Evolutionary conservation across 495 filamentous ascomycete genomes (phyloP), one percentile per base, ranked within the genome.

Genomic region (Cairneyella variabilis): DNA sequence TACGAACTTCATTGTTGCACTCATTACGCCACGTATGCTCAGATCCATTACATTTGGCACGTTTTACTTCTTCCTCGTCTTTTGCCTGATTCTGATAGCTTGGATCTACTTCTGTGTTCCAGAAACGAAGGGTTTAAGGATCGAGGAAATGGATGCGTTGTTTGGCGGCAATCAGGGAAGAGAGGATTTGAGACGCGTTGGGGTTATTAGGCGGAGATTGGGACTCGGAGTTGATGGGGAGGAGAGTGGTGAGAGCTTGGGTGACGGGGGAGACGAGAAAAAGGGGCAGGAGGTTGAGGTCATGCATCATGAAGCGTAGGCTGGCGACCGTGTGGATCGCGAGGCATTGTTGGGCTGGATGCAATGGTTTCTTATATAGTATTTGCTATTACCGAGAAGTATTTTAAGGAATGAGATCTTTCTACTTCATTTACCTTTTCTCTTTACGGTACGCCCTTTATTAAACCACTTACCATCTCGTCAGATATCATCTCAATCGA

Each of bases 81-180:
- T 87, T 11, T 88, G 84, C 3, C 27, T 83, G 3, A 12, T 87
- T 9, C 76, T 75, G 17, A 75, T 74, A 0, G 10, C 76, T 1
- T 78, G 77, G 73, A 78, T 83, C 3, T 84, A 73, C 71, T 80
- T 86, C 63, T 75, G 75, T 32, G 71, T 88, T 2, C 84, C 83
- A 0, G 86, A 89, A 70, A 88, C 83, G 3, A 83, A 78, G 21
- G 80, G 82, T 41, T 77, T 80, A 20, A 69, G 75, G 16, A 69
- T 84, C 23, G 81, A 84, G 66, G 73, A 69, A 28, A 88, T 90
- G 78, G 83, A 90, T 58, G 72, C 73, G 7, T 65, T 91, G 41
- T 91, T 91, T 52, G 75, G 47, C 7, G 53, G 32, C n/a, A 42
- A 56, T 26, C 42, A 43, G 9, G 47, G 45, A 8, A 37, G 14